Base-by-base conservation (phyloP, 345 rosid species). In the Sonneratia caseolaris region DNA sequence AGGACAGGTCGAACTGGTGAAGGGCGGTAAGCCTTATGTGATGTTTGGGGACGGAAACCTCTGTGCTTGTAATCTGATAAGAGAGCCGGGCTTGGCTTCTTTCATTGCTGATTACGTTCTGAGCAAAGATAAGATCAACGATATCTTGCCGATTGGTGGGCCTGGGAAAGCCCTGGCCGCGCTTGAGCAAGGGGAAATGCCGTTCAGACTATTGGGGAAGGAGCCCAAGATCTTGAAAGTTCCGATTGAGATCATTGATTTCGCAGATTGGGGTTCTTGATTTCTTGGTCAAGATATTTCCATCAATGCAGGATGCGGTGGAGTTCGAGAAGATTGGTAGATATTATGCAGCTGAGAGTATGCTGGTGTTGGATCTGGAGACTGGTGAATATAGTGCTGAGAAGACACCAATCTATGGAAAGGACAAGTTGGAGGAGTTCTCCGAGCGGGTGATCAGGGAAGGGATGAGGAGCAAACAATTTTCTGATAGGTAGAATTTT, bases 301-400 rank as follows among this genome's bases (percentile, higher is more conserved):
- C 97, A 62, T 56, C 84, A 0, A 70, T 91, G 85, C 93, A 85
- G 80, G 98, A 94, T 40, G 95, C 95, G 5, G 98, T 96, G 0
- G 98, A 94, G 87, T 94, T 82, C 76, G 98, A 97, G 70, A 94
- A 91, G 79, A 94, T 94, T 2, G 97, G 96, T 57, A 87, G 96
- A 84, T 94, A 89, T 48, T 94, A 93, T 66, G 97, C 98, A 3
- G 97, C 91, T 2, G 98, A 94, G 83, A 94, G 98, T 78, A 91
- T 91, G 96, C 72, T 94, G 85, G 11, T 91, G 72, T 80, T 87
- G 81, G 97, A 94, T 82, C 88, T 89, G 0, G 93, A 86, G 76
- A 91, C 92, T 0, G 96, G 98, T 35, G 89, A 89, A 47, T 93
- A 91, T 67, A 86, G 87, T 67, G 89, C 88, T 7, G 97, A 91